Percentiles rank a stretch among this genome's conserved stretches.
phyloP scores from a whole-genome alignment of 2,329 filamentous ascomycete genomes.

The Sporothrix pseudoabietina region DNA sequence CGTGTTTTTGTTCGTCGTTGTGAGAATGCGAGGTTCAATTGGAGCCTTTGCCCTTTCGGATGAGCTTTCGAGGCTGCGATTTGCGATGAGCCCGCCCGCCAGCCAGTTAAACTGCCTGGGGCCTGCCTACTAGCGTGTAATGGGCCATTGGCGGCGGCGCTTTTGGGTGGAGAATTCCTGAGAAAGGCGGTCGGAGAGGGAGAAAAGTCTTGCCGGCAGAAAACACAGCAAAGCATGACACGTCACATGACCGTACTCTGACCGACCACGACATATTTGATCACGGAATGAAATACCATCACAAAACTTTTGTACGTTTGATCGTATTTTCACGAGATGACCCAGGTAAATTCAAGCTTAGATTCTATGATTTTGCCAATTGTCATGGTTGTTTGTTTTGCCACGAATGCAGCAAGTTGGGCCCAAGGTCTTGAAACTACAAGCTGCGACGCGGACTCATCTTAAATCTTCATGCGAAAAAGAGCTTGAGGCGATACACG shows the following conservation, averaged over 20 bases:
- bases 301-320: background rate
- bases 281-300: background rate
- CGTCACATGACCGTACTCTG: background rate
- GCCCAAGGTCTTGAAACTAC: too few relatives aligned
- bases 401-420: too few relatives aligned
- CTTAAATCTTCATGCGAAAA: too few relatives aligned
- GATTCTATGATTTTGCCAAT: too few relatives aligned
- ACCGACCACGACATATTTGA: background rate
- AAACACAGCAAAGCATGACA: background rate
- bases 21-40: slow-evolving; percentile 4
- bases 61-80: slow-evolving; percentile 17
- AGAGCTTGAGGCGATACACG: too few relatives aligned
- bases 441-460: too few relatives aligned
- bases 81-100: slow-evolving; percentile 1
- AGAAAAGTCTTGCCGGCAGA: slow-evolving; percentile 27
- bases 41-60: slow-evolving; percentile 1
- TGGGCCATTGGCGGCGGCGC: slow-evolving; percentile 11
- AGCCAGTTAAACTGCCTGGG: background rate
- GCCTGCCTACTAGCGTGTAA: background rate
- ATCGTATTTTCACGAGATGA: too few relatives aligned
- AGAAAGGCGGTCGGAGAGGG: slow-evolving; percentile 11
- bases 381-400: too few relatives aligned
- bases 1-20: background rate
- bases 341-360: too few relatives aligned
- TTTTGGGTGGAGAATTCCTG: slow-evolving; percentile 20